Conservation (phyloP, 495 filamentous ascomycete species). For the Penicillium cosmopolitanum region DNA sequence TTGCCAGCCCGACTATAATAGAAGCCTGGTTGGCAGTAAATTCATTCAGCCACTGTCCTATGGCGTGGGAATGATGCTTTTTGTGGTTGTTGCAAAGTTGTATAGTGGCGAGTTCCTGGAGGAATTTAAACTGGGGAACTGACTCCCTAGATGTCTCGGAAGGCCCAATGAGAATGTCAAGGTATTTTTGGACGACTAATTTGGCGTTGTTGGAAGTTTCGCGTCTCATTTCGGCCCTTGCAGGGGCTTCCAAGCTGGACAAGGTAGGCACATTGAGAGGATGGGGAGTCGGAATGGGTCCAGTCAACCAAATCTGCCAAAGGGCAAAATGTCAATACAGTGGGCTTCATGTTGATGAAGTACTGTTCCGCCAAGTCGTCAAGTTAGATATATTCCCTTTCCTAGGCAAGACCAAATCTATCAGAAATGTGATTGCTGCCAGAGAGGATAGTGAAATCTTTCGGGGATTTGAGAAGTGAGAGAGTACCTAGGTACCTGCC, state of each 20-base stretch:
- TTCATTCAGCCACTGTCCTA: constrained; percentile 8
- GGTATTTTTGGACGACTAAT: not conserved
- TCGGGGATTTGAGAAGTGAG: not conserved
- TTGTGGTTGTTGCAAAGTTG: constrained; percentile 3
- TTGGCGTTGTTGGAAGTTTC: not conserved
- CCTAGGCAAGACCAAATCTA: not conserved
- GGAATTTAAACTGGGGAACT: not conserved
- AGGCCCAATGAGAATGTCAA: constrained; percentile 5
- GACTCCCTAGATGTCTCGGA: not conserved
- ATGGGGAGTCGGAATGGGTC: not conserved
- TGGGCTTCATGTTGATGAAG: not conserved
- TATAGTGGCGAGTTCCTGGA: constrained; percentile 1
- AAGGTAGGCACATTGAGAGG: constrained; percentile 2
- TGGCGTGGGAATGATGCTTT: constrained; percentile 2
- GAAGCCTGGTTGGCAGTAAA: not conserved
- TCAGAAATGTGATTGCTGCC: not conserved
- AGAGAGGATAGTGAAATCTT: not conserved
- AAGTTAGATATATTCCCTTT: not conserved
- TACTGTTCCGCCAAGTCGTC: not conserved
- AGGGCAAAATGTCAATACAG: constrained; percentile 4
- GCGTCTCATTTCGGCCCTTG: not conserved
- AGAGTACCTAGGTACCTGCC: not conserved
- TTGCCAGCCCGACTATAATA: not conserved
- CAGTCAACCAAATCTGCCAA: constrained; percentile 5
- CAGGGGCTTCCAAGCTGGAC: not conserved